These are phyloP conservation scores for Arachnomyces sp. DNA, from an alignment of 2,329 filamentous ascomycete genomes.

Conservation along the genomic window DNA sequence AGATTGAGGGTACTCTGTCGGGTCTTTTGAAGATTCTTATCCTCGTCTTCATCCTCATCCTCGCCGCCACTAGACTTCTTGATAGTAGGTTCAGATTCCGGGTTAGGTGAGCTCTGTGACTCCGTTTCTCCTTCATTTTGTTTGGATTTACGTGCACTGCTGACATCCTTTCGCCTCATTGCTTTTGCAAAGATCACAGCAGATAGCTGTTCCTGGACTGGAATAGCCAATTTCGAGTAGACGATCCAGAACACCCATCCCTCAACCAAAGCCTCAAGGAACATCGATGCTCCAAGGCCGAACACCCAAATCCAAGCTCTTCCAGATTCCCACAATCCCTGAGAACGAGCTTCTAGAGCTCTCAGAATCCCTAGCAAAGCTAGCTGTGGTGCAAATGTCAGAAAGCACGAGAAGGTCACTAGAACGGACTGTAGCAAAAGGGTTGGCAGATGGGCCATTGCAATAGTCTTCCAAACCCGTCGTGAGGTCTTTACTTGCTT, in stretches of 20 bases:
- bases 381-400: slow-evolving; percentile 65
- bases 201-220: slow-evolving; percentile 62
- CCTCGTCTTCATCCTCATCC: slow-evolving; percentile 39
- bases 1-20: slow-evolving; percentile 69
- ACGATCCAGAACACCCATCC: slow-evolving; percentile 61
- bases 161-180: slow-evolving; percentile 69
- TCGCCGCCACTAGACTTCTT: slow-evolving; percentile 27
- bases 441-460: slow-evolving; percentile 49
- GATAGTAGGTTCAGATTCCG: slow-evolving; percentile 22
- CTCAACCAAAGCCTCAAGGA: slow-evolving; percentile 53
- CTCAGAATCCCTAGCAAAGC: slow-evolving; percentile 59
- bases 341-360: slow-evolving; percentile 51
- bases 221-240: slow-evolving; percentile 55
- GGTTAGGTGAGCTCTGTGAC: slow-evolving; percentile 23
- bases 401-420: slow-evolving; percentile 46
- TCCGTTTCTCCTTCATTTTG: slow-evolving; percentile 17
- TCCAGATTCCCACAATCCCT: slow-evolving; percentile 39
- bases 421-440: slow-evolving; percentile 55
- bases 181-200: slow-evolving; percentile 70
- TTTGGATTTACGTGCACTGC: slow-evolving; percentile 43
- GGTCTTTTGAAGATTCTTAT: slow-evolving; percentile 50
- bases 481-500: slow-evolving; percentile 19
- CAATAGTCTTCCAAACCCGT: slow-evolving; percentile 54
- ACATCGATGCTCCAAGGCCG: slow-evolving; percentile 53
- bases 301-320: slow-evolving; percentile 63